Conservation (phyloP, 2,329 filamentous ascomycete species). For the Exophiala phaeomuriformis region DNA sequence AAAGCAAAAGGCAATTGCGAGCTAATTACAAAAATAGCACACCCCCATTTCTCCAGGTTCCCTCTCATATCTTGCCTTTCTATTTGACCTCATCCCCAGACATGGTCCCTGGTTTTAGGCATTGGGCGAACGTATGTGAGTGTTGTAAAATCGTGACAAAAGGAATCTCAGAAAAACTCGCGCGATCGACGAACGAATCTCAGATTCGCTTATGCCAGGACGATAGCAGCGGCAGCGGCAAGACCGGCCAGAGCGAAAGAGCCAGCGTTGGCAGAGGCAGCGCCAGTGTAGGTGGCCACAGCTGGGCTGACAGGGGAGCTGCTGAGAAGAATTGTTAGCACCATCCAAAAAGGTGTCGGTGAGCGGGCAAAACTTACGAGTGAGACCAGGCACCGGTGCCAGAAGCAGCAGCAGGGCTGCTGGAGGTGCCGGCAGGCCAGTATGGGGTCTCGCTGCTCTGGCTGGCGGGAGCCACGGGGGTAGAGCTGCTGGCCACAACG, state of each 20-base stretch:
- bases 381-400: conserved; percentile 18
- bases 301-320: conserved; percentile 13
- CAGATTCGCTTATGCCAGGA: conserved; percentile 29
- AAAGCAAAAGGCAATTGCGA: neutral
- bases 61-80: neutral
- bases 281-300: conserved; percentile 28
- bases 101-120: conserved; percentile 19
- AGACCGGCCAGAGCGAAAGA: conserved; percentile 30
- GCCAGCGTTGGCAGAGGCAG: conserved; percentile 29
- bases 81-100: conserved; percentile 15
- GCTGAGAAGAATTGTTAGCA: conserved; percentile 16
- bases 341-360: neutral
- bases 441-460: conserved; percentile 2
- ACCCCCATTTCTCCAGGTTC: neutral
- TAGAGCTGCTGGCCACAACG: conserved; percentile 3
- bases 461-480: conserved; percentile 9
- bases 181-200: neutral
- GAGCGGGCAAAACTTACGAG: conserved; percentile 19
- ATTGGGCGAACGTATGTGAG: conserved; percentile 1
- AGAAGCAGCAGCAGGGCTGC: conserved; percentile 13
- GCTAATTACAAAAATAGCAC: conserved; percentile 8
- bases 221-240: conserved; percentile 28
- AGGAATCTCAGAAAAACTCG: conserved; percentile 10
- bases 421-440: conserved; percentile 6
- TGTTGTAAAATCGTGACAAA: conserved; percentile 16